Base-by-base conservation (phyloP, 192 early-diverging fungal genomes). In the Coemansia sp. region DNA sequence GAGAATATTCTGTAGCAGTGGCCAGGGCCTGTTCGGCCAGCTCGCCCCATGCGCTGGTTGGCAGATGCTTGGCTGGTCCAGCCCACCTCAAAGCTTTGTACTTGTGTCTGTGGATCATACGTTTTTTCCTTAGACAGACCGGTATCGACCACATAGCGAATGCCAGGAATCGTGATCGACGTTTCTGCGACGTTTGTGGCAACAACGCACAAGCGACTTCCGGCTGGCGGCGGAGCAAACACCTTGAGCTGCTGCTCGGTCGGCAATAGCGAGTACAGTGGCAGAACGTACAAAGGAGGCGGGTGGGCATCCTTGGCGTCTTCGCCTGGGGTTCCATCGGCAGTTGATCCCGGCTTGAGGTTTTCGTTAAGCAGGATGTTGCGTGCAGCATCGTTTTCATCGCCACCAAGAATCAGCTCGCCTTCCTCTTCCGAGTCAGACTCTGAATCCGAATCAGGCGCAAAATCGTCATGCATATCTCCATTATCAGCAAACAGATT, bases 141-240 rank as follows among this genome's bases (percentile, higher is more conserved):
- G 18, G 90, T 87, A 76, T 99, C 97, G 7, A 99, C 91, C 5
- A 99, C 97, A 70, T 98, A 98, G 20, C 89, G 88, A 63, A 99
- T 92, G 33, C 91, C 92, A 9, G 97, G 96, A 43, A 99, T 98
- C 4, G 97, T 99, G 21, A 99, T 88, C 14, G 93, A 95, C 0
- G 97, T 99, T 84, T 99, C 97, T n/a, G 97, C 97, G 6, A 99
- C 94, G 71, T 99, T 98, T 55, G 97, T 99, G 7, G 96, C 96
- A 18, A 99, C 86, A 12, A 99, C 94, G 71, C 94, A 95, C 20
- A 98, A 83, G 15, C 98, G 88, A 16, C 89, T 88, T 38, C 96
- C 96, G 16, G 89, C 82, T 9, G 98, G 97, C 39, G 93, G 92
- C 12, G 87, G 78, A 55, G 93, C 87, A 83, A 99, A 99, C 3